These are phyloP conservation scores for Tephrocybe sp. DNA, from an alignment of 768 basidiomycete species.

Conservation along the genomic window DNA sequence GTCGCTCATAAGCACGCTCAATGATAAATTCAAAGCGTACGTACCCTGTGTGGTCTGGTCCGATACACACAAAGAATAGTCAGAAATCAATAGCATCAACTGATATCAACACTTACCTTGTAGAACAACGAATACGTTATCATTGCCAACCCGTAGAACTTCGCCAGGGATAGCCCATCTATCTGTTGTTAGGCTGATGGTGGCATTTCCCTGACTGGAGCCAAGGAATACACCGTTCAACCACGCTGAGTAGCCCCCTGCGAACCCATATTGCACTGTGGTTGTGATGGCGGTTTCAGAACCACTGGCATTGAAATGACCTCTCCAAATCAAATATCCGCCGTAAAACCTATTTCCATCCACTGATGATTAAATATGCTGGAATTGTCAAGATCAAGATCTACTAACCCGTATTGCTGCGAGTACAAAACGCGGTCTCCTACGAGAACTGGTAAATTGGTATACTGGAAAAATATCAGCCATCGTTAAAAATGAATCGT, in stretches of 20 bases:
- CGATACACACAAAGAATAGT: neutral
- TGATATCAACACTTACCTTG: constrained; percentile 26
- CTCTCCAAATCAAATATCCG: constrained; percentile 50
- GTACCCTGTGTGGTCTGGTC: constrained; percentile 49
- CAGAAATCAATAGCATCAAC: neutral
- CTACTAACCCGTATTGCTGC: constrained; percentile 47
- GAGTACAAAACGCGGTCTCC: constrained; percentile 46
- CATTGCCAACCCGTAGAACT: constrained; percentile 30
- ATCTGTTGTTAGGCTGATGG: constrained; percentile 41
- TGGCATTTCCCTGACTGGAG: constrained; percentile 41
- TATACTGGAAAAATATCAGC: constrained; percentile 41
- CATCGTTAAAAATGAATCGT: too few species aligned
- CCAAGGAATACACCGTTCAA: constrained; percentile 48
- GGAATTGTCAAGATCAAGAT: too few species aligned
- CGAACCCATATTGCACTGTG: constrained; percentile 47
- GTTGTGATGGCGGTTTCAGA: constrained; percentile 43
- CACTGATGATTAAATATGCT: neutral
- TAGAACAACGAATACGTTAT: constrained; percentile 41
- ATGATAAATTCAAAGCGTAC: neutral
- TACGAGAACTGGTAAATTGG: constrained; percentile 43
- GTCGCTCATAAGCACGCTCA: neutral
- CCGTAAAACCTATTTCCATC: constrained; percentile 43
- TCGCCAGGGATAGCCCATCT: constrained; percentile 38
- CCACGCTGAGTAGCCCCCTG: constrained; percentile 53
- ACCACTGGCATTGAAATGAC: constrained; percentile 50